Percentiles rank a stretch among this genome's conserved stretches.
phyloP scores from a whole-genome alignment of 2,329 filamentous ascomycete genomes.

The Thielaviopsis populi region DNA sequence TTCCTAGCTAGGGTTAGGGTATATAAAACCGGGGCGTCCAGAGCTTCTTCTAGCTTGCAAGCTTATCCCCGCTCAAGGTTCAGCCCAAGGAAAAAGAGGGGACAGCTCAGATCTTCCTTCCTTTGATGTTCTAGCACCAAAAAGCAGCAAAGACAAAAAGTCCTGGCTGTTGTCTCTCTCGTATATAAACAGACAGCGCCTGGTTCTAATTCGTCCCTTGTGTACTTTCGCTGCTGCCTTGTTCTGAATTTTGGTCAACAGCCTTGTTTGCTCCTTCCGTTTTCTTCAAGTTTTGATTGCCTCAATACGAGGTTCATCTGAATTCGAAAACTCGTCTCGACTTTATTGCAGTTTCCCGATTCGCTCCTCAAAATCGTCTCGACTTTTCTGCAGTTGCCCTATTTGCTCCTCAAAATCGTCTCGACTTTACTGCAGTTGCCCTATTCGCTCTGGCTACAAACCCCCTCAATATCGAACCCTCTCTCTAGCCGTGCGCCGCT shows the following conservation, averaged over 20 bases:
- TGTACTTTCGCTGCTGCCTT: neutral
- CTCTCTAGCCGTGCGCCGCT: neutral
- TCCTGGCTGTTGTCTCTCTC: neutral
- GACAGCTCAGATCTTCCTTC: neutral
- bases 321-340: neutral
- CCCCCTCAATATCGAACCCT: neutral
- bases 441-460: neutral
- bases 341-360: too few species aligned
- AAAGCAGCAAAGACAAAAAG: neutral
- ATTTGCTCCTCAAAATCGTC: neutral
- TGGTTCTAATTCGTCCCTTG: neutral
- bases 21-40: neutral
- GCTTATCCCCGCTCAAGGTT: neutral
- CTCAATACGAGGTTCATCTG: neutral
- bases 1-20: neutral
- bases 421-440: neutral
- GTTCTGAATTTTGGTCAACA: neutral
- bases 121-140: neutral
- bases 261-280: neutral
- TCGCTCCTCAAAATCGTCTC: neutral
- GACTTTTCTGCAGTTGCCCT: too few species aligned
- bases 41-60: neutral
- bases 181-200: neutral
- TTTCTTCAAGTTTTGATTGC: neutral
- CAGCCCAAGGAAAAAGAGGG: neutral